Conservation (phyloP, 257 asterid species). For the Coffea eugenioides region DNA sequence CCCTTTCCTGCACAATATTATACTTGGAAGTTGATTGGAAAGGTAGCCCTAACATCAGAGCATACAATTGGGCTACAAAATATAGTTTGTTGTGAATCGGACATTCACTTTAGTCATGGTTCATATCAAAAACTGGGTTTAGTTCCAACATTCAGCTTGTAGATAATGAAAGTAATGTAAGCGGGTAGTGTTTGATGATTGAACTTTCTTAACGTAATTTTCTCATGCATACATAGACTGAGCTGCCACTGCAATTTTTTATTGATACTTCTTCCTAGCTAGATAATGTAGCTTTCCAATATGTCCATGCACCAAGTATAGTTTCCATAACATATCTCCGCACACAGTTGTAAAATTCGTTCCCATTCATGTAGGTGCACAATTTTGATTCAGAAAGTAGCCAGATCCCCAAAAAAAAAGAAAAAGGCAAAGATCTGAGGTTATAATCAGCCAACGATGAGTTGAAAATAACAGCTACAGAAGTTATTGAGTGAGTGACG, state of each 20-base stretch:
- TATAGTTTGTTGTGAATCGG: background rate
- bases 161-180: background rate
- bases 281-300: background rate
- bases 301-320: background rate
- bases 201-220: background rate
- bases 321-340: background rate
- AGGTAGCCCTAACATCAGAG: background rate
- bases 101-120: background rate
- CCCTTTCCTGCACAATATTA: background rate
- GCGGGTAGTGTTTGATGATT: background rate
- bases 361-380: background rate
- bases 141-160: background rate
- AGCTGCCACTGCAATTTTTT: background rate
- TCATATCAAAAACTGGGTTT: background rate
- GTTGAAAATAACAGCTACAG: background rate
- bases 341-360: background rate
- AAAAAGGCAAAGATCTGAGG: background rate
- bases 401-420: background rate
- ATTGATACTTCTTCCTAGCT: background rate
- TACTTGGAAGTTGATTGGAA: background rate
- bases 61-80: background rate
- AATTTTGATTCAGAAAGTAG: background rate
- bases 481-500: constrained; percentile 10
- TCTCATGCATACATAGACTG: background rate
- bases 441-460: background rate